Evolutionary conservation across 1,284 basidiomycete genomes (phyloP), one percentile per base, ranked within the genome.

Genomic region (Microbotryomycetes sp.): DNA sequence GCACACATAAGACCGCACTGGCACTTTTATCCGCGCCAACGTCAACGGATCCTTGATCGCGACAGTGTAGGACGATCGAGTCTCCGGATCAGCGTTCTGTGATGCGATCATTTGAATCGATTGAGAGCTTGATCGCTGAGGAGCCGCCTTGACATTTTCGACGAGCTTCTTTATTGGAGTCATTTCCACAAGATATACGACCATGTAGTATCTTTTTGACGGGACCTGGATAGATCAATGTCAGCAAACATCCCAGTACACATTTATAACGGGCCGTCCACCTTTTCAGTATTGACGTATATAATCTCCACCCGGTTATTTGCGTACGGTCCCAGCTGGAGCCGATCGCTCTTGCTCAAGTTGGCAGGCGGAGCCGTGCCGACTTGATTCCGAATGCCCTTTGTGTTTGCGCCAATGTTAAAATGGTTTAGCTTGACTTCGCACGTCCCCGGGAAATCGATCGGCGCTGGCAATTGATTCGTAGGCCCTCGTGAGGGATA

Each of bases 301-400:
- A 91, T 83, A 79, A 97, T 85, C 65, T 90, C 87, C 9, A 96
- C 78, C 29, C 82, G 82, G 71, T 89, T 91, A 60, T 78, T 75
- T 28, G 52, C 45, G 24, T 61, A 59, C 11, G 57, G 13, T 5
- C 52, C 41, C 21, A 45, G 31, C n/a, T 48, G 35, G 5, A 63
- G 21, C n/a, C 49, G 18, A 15, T 52, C 29, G 46, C 62, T 77
- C 73, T 82, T 85, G 45, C 49, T 51, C 5, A 97, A 76, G 73
- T 94, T 87, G 11, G 91, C 86, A 1, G 92, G 92, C 21, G 92
- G 91, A 1, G 92, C 89, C 54, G 90, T 96, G 0, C 92, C 92
- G n/a, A 91, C 87, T 72, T 91, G 94, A 76, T 96, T 96, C 80
- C 96, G 93, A 70, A 97, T 77, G 2, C 93, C 93, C 73, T 91